These are phyloP conservation scores for Cinchona pubescens DNA, from an alignment of 257 asterid species.

Conservation along the genomic window DNA sequence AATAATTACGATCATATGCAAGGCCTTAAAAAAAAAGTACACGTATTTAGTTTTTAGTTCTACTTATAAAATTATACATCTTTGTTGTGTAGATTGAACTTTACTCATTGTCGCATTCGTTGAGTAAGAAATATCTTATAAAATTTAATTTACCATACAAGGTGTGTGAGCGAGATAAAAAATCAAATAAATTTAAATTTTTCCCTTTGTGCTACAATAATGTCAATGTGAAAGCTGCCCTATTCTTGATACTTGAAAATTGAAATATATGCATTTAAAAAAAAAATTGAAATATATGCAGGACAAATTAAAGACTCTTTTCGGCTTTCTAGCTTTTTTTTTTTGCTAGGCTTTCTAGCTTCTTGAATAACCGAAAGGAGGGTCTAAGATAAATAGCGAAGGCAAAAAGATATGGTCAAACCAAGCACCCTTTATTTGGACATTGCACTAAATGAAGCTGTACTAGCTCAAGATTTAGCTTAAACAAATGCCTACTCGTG, in stretches of 20 bases:
- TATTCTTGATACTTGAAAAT: not conserved
- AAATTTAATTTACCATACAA: too few relatives aligned
- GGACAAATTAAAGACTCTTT: not conserved
- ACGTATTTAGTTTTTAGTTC: too few relatives aligned
- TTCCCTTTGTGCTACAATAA: not conserved
- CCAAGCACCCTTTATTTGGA: not conserved
- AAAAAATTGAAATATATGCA: not conserved
- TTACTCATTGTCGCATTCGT: too few relatives aligned
- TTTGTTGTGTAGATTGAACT: too few relatives aligned
- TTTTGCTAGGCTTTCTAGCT: too few relatives aligned
- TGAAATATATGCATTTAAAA: not conserved
- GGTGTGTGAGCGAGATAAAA: too few relatives aligned
- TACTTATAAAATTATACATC: too few relatives aligned
- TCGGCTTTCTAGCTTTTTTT: too few relatives aligned
- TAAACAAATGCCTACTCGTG: not conserved
- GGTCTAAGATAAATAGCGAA: not conserved
- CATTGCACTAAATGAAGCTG: not conserved
- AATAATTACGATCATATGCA: not conserved
- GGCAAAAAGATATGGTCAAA: too few relatives aligned
- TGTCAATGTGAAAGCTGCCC: not conserved
- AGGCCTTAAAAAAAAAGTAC: too few relatives aligned
- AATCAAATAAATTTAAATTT: too few relatives aligned
- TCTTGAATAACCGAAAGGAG: not conserved
- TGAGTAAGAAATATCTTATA: too few relatives aligned
- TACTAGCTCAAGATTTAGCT: not conserved